Evolutionary conservation across 1,284 basidiomycete genomes (phyloP).

Genomic region (Tylopilus microsporus): DNA sequence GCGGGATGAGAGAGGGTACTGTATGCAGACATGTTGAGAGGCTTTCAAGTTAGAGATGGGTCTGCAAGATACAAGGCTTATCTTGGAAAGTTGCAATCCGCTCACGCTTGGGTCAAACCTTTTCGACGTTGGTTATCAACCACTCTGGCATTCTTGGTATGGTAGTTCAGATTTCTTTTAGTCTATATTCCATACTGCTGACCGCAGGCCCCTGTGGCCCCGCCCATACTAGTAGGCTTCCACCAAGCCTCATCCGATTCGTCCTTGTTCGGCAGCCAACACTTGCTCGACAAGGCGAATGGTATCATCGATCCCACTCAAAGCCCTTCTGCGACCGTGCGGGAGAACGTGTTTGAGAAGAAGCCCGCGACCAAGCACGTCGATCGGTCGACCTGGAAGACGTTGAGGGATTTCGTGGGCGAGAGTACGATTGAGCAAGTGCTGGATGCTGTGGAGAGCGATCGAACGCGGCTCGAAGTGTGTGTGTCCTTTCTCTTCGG

Average conservation of each 20-base stretch:
- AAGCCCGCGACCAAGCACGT: slow-evolving; percentile 15
- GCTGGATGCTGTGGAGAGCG: slow-evolving; percentile 64
- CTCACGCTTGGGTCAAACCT: too few relatives aligned
- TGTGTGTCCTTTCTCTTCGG: slow-evolving; percentile 22
- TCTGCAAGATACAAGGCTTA: too few relatives aligned
- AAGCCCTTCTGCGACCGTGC: slow-evolving; percentile 50
- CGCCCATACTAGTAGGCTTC: slow-evolving; percentile 41
- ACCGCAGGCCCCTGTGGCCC: too few relatives aligned
- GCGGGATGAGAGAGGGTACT: slow-evolving; percentile 17
- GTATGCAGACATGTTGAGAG: too few relatives aligned
- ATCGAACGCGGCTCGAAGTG: slow-evolving; percentile 63
- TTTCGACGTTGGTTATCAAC: too few relatives aligned
- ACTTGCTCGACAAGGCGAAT: slow-evolving; percentile 45
- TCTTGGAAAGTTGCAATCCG: too few relatives aligned
- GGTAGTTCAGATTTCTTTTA: too few relatives aligned
- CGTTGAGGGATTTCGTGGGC: slow-evolving; percentile 74
- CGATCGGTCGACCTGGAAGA: slow-evolving; percentile 69
- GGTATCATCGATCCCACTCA: slow-evolving; percentile 25
- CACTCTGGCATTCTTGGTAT: too few relatives aligned
- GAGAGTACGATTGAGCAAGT: slow-evolving; percentile 72
- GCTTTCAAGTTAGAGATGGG: too few relatives aligned
- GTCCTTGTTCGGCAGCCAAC: slow-evolving; percentile 71
- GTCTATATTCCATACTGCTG: too few relatives aligned
- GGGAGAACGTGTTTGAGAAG: slow-evolving; percentile 27
- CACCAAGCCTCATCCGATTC: slow-evolving; percentile 61